Base-by-base conservation (phyloP, 78 protist genomes). In the Tieghemostelium lacteum region DNA sequence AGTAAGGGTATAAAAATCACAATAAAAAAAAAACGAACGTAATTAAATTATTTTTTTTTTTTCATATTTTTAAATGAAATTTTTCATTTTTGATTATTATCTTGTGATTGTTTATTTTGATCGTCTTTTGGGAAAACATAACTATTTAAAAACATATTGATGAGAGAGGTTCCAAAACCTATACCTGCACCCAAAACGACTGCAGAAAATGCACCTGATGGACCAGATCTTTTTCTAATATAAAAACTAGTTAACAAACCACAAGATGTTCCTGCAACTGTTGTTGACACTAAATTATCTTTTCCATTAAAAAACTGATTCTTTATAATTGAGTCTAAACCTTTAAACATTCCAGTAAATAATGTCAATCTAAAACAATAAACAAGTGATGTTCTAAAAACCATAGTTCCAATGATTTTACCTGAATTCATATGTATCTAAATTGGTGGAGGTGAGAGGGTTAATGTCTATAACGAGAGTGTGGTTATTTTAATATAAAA, bases 141-240 rank as follows among this genome's bases (percentile, higher is more conserved):
- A 5, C 16, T 57, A 22, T 57, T 17, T 57, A 57, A 57, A 19
- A 16, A 7, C 4, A 19, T 4, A 55, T 37, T 37, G 19, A 60
- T 66, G 26, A 39, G 16, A 37, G 64, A 75, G 14, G 45, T 57
- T 3, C 36, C 36, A 37, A 65, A 71, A 33, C 77, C 88, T 4
- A 67, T 37, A 7, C 50, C 61, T 7, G 70, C 40, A 22, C 88
- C 88, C 22, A 80, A 22, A 36, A 37, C n/a, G 22, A 70, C 5
- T 1, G 54, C 20, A 39, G 49, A 80, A 20, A 49, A 1, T 36
- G 63, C 28, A 37, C 63, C 42, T 1, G 6, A 60, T 57, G 73
- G 63, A 50, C 73, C 73, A 50, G 67, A 61, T 80, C 88, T 80
- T 31, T 67, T 57, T 80, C 88, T 64, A 20, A 67, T 55, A 40